Conservation (phyloP, 495 filamentous ascomycete genomes). For the Penicillium psychrofluorescens region DNA sequence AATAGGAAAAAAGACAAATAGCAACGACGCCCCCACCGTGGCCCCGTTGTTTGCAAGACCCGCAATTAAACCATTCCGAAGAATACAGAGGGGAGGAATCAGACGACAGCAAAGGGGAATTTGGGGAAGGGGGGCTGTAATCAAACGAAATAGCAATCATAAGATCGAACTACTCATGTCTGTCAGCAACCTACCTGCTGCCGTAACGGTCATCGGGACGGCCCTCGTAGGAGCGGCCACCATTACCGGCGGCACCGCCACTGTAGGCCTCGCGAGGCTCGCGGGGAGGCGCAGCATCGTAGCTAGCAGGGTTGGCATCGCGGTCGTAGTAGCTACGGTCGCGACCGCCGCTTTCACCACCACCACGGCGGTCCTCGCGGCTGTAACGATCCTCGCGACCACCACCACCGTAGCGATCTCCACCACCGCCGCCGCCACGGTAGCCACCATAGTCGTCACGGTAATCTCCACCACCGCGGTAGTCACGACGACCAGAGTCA, state of each 20-base stretch:
- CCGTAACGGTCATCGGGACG: slow-evolving; percentile 40
- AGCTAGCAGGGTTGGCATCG: slow-evolving; percentile 31
- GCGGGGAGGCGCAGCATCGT: slow-evolving; percentile 52
- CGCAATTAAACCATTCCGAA: slow-evolving; percentile 29
- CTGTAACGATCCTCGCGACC: slow-evolving; percentile 51
- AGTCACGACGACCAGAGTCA: slow-evolving; percentile 41
- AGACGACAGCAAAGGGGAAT: slow-evolving; percentile 6
- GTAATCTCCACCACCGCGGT: slow-evolving; percentile 46
- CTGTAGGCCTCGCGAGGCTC: slow-evolving; percentile 57
- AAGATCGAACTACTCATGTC: too few species aligned
- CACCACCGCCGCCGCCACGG: slow-evolving; percentile 46
- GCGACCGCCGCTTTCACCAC: slow-evolving; percentile 33
- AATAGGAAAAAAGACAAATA: slow-evolving; percentile 25
- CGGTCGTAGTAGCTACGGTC: slow-evolving; percentile 40
- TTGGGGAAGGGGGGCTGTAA: slow-evolving; percentile 7
- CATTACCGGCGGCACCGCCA: slow-evolving; percentile 8
- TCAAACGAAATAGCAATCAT: slow-evolving; percentile 8
- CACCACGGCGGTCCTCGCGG: slow-evolving; percentile 49
- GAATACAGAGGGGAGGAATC: slow-evolving; percentile 4
- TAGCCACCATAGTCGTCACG: slow-evolving; percentile 38
- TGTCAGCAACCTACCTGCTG: slow-evolving; percentile 30
- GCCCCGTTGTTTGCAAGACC: slow-evolving; percentile 26
- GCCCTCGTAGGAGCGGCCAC: slow-evolving; percentile 43
- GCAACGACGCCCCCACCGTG: slow-evolving; percentile 22
- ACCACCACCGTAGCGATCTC: slow-evolving; percentile 56